Base-by-base conservation (phyloP, 768 basidiomycete genomes). In the Ramaria sp. region DNA sequence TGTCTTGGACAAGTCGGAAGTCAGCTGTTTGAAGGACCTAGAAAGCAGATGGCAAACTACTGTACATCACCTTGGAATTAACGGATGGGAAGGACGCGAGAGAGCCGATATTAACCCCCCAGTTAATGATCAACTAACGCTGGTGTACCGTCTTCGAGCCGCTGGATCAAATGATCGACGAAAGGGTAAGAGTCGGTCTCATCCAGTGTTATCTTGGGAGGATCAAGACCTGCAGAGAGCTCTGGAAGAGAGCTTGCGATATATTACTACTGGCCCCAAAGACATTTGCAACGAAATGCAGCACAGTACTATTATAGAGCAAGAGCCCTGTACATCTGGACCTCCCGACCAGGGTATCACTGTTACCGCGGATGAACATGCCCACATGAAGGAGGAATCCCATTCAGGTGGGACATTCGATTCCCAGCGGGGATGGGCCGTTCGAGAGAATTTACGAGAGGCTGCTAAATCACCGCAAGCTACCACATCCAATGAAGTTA, bases 131-230 rank as follows among this genome's bases (percentile, higher is more conserved):
- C 68, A 64, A 22, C 66, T 83, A 46, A 71, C 78, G 54, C 60
- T 83, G 34, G 68, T 81, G 0, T 86, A 86, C 63, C 80, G 81
- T 24, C 54, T 46, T 45, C 41, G 54, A 19, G 53, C 33, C 7
- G 31, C 51, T 22, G 51, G 51, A 22, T 12, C 20, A 19, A 22
- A 20, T 5, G 7, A 19, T 13, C 33, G 11, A 30, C 20, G 49
- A 30, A 24, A 33, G 31, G 3, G 24, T 10, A 46, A n/a, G 24
- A 17, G 24, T 5, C 19, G 45, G 24, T n/a, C 45, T 46, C 17
- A 5, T 17, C n/a, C 24, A n/a, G 19, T 46, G 1, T 46, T 27
- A 46, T 46, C 45, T 46, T 46, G 4, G 10, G 34, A 37, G 13
- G 42, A 49, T 31, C 22, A 49, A 9, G 31, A 49, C 10, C 22